Evolutionary conservation across 2,329 filamentous ascomycete species (phyloP), one percentile per base, ranked within the genome.

Genomic region (Fusarium sulawesiense): DNA sequence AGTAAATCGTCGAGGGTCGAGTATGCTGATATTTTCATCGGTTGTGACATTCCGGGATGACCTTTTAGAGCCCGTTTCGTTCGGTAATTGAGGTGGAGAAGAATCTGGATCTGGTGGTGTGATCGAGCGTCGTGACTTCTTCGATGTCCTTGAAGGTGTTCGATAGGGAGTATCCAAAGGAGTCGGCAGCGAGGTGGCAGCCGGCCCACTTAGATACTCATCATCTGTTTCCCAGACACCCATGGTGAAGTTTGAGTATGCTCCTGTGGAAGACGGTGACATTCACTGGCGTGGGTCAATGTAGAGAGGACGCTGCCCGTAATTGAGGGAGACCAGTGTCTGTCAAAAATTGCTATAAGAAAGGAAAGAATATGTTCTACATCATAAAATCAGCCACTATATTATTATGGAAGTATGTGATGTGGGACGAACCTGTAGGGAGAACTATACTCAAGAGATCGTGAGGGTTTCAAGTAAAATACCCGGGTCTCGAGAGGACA

Each of bases 1-100:
- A 1, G 96, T 99, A 77, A 99, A 98, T 40, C 96, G 89, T 58
- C 95, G 89, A 5, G 96, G 94, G 76, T 99, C 96, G 30, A 98
- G 84, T 23, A 93, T 89, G 72, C 88, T 86, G 61, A 94, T 89
- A 46, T 83, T 88, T 68, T 95, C 92, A 70, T 95, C 89, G 57
- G 82, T 86, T 23, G 83, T 81, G 25, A 88, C 80, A 76, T 93
- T 90, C 61, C 85, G 83, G 16, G 87, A 87, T 21, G 84, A 82
- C 73, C 88, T 80, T 68, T 87, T 87, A 11, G 80, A 81, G 23
- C 77, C 78, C 72, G 79, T 84, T 48, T 85, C 83, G 42, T 77
- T 80, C 8, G 80, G 74, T 49, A 85, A 70, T 14, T 83, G 83
- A 7, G 86, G 83, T 7, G 91, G 89, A 2, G 92, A 91, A 2